Base-by-base conservation (phyloP, 257 asterid species). In the Cordia subcordata region DNA sequence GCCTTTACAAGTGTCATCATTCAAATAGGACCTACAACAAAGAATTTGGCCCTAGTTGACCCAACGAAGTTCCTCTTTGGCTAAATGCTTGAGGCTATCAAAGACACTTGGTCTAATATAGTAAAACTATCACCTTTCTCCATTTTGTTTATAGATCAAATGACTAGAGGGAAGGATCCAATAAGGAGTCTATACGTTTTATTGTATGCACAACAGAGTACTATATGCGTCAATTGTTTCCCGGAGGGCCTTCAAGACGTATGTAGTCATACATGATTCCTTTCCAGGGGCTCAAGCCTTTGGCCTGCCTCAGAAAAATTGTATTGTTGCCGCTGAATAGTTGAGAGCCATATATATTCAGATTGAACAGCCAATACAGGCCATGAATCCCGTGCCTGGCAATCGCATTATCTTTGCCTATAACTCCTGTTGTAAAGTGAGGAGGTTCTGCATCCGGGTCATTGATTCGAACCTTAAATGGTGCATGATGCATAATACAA, bases 321-420 rank as follows among this genome's bases (percentile, higher is more conserved):
- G 66, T 54, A 52, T 90, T 85, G 4, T 49, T 77, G 12, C 78
- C 65, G 2, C 10, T 4, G 4, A 17, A 16, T 14, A 90, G 83
- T n/a, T 62, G 42, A 33, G 77, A 68, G 8, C 83, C 81, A 18
- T 68, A 66, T 46, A 90, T 33, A 55, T 49, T 63, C 27, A 85
- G 63, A 35, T 72, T 75, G 33, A 68, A 90, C 17, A 82, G 55
- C 83, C 86, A 76, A 18, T 90, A 83, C 38, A 81, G 42, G 53
- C 97, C 97, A 67, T 73, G 96, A 57, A 87, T 90, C 3, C 97
- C 96, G 68, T 90, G 97, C 23, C 97, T 81, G 3, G 96, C 97
- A 33, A 90, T 81, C 2, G 95, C 58, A 32, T 90, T 90, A 75
- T 90, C 97, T 52, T 62, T 77, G 1, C 97, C 96, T 14, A 90